phyloP scores from a whole-genome alignment of 148 eudicot species.

The Cornus kousa region DNA sequence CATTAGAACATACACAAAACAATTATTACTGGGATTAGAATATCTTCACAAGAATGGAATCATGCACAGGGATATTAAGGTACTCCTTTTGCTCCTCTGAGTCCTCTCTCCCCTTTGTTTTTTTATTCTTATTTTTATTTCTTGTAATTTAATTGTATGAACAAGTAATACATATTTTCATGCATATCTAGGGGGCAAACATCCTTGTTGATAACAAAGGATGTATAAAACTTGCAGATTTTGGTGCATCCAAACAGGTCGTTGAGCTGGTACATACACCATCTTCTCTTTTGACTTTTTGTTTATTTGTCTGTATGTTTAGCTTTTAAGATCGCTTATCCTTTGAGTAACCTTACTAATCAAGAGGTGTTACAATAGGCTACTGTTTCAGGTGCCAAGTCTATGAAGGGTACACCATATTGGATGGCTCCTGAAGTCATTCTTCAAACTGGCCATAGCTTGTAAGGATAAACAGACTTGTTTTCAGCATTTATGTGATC shows the following conservation, averaged over 20 bases:
- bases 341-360: not conserved
- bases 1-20: conserved; percentile 72
- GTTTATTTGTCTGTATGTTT: not conserved
- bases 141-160: not conserved
- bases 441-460: conserved; percentile 75
- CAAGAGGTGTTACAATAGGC: conserved; percentile 35
- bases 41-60: conserved; percentile 69
- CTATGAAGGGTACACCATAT: conserved; percentile 89
- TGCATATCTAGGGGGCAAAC: conserved; percentile 50
- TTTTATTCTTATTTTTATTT: not conserved
- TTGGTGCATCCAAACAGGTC: conserved; percentile 83
- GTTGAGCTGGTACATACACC: conserved; percentile 56
- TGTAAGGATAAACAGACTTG: conserved; percentile 33
- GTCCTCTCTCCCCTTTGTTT: not conserved
- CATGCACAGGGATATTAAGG: conserved; percentile 90
- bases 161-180: not conserved
- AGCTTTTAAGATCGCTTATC: not conserved
- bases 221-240: conserved; percentile 76
- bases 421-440: conserved; percentile 98
- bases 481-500: not conserved
- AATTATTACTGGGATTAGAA: conserved; percentile 66
- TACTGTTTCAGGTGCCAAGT: conserved; percentile 72
- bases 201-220: conserved; percentile 76
- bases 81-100: conserved; percentile 12
- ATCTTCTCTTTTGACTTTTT: not conserved